Evolutionary conservation across 352 stramenopile species (phyloP), one percentile per base, ranked within the genome.

Genomic region (Pythium guiyangense): DNA sequence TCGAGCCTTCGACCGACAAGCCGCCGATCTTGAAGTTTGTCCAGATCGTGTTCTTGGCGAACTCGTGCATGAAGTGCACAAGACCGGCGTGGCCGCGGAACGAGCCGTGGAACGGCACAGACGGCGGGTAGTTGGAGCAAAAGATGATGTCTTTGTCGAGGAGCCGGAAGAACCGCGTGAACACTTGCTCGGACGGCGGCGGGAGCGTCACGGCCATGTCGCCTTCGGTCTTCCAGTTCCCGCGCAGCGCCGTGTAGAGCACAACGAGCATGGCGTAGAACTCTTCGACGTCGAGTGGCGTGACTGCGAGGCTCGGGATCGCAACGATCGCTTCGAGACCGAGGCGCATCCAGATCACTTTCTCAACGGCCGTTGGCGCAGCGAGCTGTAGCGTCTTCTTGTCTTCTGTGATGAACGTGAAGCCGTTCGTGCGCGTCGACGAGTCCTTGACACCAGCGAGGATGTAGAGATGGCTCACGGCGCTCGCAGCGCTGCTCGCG

Each of bases 201-300:
- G 85, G 85, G 11, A 95, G 67, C 27, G 85, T 95, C 57, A 95
- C 85, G 6, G 85, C 85, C 85, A 95, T 95, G 57, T 95, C 85
- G 4, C 85, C 85, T 42, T 92, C 83, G 0, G 81, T 95, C 37
- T 81, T 71, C 85, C 85, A 95, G 49, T 84, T 91, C 1, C 81
- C 84, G 35, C 76, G 79, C 53, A 89, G 59, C 2, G 85, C 79
- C 1, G 85, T 95, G 62, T 92, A 95, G 17, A 95, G 54, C 17
- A 95, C 85, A 9, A 95, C 84, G 20, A 95, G 69, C 85, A 95
- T 93, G 0, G 85, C 85, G 59, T 95, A 95, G 58, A 95, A 95
- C 53, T 95, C 85, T 52, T 95, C 85, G 66, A 95, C 91, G 37
- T 95, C 85, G 22, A 95, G 65, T 17, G 85, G 85, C 12, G 80